phyloP scores from a whole-genome alignment of 352 stramenopile species.

The Ophiocytium majus region DNA sequence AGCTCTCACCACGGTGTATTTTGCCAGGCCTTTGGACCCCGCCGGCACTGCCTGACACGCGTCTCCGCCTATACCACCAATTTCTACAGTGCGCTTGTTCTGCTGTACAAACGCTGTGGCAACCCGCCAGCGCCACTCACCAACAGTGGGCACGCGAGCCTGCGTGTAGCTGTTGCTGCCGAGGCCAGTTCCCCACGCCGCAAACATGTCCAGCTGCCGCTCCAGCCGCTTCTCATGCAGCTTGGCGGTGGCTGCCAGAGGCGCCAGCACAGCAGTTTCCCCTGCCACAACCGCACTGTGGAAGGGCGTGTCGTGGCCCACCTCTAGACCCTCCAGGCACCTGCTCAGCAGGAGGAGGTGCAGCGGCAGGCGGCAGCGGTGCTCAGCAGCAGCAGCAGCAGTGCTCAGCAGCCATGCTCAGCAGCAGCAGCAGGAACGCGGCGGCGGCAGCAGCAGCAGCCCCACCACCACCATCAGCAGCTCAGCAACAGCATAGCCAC shows the following conservation, averaged over 20 bases:
- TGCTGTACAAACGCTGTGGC: too few species aligned
- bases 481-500: neutral
- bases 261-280: neutral
- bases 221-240: slow-evolving; percentile 9
- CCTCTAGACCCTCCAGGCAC: slow-evolving; percentile 8
- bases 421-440: neutral
- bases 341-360: neutral
- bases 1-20: too few species aligned
- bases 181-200: too few species aligned
- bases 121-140: too few species aligned
- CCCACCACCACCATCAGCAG: neutral
- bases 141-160: too few species aligned
- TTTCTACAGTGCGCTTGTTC: too few species aligned
- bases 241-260: neutral
- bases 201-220: neutral
- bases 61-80: too few species aligned
- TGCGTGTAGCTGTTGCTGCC: too few species aligned
- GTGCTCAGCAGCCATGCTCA: neutral
- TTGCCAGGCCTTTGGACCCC: too few species aligned
- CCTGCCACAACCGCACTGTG: neutral
- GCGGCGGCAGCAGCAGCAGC: neutral
- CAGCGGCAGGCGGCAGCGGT: neutral
- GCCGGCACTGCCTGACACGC: too few species aligned
- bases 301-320: neutral
- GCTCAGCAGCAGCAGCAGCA: neutral